Percentiles rank a stretch among this genome's conserved stretches.
phyloP scores from a whole-genome alignment of 495 filamentous ascomycete genomes.

The Acidomyces sp. region DNA sequence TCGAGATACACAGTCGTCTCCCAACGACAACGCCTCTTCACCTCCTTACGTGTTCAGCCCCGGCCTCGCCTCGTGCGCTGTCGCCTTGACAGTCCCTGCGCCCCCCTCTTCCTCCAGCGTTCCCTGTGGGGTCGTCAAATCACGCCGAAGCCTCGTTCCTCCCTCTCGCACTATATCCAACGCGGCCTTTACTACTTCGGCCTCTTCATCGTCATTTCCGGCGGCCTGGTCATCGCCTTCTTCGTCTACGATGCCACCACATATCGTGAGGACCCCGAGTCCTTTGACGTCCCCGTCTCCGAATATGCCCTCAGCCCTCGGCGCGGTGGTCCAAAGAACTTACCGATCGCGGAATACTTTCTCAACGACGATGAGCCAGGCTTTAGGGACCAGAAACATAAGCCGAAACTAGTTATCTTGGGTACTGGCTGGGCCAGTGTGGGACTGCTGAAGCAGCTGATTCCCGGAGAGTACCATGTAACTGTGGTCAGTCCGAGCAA shows the following conservation, averaged over 20 bases:
- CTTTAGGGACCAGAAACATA: conserved; percentile 57
- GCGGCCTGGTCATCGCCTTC: conserved; percentile 56
- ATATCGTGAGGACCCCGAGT: conserved; percentile 54
- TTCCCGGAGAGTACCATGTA: conserved; percentile 83
- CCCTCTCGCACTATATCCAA: conserved; percentile 32
- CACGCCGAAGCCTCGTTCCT: conserved; percentile 9
- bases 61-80: neutral
- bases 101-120: conserved; percentile 7
- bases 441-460: conserved; percentile 76
- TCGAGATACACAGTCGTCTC: neutral
- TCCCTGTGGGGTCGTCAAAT: neutral
- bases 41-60: neutral
- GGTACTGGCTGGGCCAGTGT: conserved; percentile 95
- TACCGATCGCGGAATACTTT: conserved; percentile 75
- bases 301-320: conserved; percentile 68
- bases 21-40: conserved; percentile 1
- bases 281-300: conserved; percentile 66
- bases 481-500: conserved; percentile 89
- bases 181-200: conserved; percentile 45
- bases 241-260: conserved; percentile 92
- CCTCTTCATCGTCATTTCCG: conserved; percentile 42
- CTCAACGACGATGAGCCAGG: conserved; percentile 78
- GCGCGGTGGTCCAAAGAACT: conserved; percentile 85
- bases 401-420: conserved; percentile 81
- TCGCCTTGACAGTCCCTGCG: neutral